Evolutionary conservation across 345 rosid species (phyloP).

Genomic region (Syzygium aromaticum): DNA sequence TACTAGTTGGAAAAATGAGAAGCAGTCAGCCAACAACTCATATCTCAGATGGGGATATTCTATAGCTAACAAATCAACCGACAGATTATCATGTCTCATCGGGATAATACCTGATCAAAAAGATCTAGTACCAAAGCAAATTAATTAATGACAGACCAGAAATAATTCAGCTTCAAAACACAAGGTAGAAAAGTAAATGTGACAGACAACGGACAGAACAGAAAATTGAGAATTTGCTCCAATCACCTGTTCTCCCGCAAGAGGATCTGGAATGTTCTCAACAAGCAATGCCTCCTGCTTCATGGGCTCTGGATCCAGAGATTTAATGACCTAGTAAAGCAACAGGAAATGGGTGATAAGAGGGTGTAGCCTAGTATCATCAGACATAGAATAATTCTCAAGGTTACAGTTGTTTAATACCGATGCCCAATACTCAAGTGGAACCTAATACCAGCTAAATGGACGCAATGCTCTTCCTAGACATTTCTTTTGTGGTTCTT

Average conservation of each 20-base stretch:
- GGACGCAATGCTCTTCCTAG: neutral
- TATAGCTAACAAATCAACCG: neutral
- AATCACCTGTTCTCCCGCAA: constrained; percentile 85
- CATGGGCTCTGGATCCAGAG: constrained; percentile 50
- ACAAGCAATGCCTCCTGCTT: constrained; percentile 67
- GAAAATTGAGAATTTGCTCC: neutral
- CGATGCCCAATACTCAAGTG: neutral
- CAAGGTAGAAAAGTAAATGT: neutral
- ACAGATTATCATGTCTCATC: neutral
- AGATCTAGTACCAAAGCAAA: neutral
- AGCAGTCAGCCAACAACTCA: neutral
- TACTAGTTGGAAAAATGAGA: neutral
- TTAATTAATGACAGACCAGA: neutral
- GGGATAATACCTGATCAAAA: neutral
- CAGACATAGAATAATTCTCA: neutral
- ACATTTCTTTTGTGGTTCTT: neutral
- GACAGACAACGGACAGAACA: neutral
- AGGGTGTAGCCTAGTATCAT: neutral
- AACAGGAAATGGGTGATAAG: neutral
- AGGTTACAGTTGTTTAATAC: neutral
- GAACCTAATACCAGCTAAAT: neutral
- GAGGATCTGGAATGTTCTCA: constrained; percentile 81
- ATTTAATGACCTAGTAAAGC: constrained; percentile 42
- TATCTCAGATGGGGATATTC: neutral
- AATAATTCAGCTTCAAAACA: neutral